phyloP scores from a whole-genome alignment of 768 basidiomycete genomes.

The Trametes coccinea region DNA sequence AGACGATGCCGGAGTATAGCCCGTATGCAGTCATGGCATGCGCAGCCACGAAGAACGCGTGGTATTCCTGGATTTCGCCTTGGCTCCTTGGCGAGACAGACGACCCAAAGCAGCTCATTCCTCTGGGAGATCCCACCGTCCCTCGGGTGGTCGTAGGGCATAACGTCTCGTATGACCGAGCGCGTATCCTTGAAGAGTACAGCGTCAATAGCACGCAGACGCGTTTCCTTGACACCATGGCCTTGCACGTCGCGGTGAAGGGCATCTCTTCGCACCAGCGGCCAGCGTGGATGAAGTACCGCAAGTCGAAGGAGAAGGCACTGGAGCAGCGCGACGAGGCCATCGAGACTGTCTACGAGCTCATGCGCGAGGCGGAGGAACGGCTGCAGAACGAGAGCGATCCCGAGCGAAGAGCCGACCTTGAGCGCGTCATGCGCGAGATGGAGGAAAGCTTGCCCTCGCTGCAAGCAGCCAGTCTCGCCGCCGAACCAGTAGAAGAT shows the following conservation, averaged over 20 bases:
- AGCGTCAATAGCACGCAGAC: conserved; percentile 60
- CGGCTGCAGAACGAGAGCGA: conserved; percentile 44
- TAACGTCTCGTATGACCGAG: conserved; percentile 93
- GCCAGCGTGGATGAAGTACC: conserved; percentile 87
- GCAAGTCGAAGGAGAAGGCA: conserved; percentile 64
- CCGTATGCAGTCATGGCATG: conserved; percentile 87
- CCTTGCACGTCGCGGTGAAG: conserved; percentile 89
- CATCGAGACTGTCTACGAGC: conserved; percentile 57
- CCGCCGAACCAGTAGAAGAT: conserved; percentile 42
- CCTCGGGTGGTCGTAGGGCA: conserved; percentile 85
- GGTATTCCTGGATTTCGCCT: conserved; percentile 97
- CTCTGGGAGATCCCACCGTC: conserved; percentile 55
- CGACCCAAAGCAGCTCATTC: conserved; percentile 65
- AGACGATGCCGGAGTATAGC: conserved; percentile 83
- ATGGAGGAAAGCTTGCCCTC: conserved; percentile 44
- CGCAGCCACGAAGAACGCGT: conserved; percentile 77
- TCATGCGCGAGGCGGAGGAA: conserved; percentile 44
- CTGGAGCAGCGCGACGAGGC: conserved; percentile 62
- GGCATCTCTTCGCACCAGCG: conserved; percentile 95
- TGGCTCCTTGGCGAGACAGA: conserved; percentile 75
- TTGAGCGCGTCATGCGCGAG: conserved; percentile 39
- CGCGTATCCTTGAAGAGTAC: conserved; percentile 83
- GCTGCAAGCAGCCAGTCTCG: conserved; percentile 40
- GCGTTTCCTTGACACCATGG: conserved; percentile 93
- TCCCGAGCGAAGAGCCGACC: conserved; percentile 35